phyloP scores from a whole-genome alignment of 2,329 filamentous ascomycete species.

The Magnaporthiopsis incrustans region DNA sequence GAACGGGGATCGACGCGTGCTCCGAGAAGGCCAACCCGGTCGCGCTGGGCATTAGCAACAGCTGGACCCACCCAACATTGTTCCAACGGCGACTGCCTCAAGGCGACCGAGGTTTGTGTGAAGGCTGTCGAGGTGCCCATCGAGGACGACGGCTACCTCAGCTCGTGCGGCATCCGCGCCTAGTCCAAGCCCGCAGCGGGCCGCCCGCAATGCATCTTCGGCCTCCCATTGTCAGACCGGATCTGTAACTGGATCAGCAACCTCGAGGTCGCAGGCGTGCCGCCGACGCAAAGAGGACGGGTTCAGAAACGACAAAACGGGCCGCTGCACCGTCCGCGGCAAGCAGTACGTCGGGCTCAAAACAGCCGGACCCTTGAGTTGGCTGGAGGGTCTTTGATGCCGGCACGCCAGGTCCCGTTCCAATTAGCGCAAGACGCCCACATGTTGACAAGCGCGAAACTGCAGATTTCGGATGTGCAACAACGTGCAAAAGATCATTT shows the following conservation, averaged over 20 bases:
- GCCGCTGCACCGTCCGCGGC: constrained; percentile 40
- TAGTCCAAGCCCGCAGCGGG: constrained; percentile 22
- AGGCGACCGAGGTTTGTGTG: constrained; percentile 19
- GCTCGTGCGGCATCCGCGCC: constrained; percentile 38
- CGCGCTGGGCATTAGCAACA: constrained; percentile 49
- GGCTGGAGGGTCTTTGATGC: constrained; percentile 39
- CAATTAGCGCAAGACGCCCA: neutral
- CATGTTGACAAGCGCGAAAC: too few species aligned
- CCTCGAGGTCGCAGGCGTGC: constrained; percentile 34
- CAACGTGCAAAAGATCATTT: too few species aligned
- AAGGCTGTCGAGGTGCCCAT: constrained; percentile 18
- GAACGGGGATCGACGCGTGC: constrained; percentile 42
- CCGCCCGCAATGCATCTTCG: constrained; percentile 34
- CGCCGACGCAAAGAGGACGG: constrained; percentile 30
- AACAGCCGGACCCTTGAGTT: constrained; percentile 38
- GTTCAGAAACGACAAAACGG: constrained; percentile 29
- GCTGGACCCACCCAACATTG: constrained; percentile 44
- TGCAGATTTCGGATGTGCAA: too few species aligned
- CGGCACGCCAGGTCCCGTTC: constrained; percentile 29
- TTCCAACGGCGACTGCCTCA: constrained; percentile 25
- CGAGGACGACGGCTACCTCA: constrained; percentile 23
- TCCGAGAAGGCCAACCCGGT: constrained; percentile 39
- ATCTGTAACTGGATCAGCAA: constrained; percentile 52
- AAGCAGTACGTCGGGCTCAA: constrained; percentile 41
- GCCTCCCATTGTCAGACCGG: constrained; percentile 35